Percentiles rank a stretch among this genome's conserved stretches.
Evolutionary conservation across 352 stramenopile species (phyloP).

Genomic region (Phytophthora rubi): DNA sequence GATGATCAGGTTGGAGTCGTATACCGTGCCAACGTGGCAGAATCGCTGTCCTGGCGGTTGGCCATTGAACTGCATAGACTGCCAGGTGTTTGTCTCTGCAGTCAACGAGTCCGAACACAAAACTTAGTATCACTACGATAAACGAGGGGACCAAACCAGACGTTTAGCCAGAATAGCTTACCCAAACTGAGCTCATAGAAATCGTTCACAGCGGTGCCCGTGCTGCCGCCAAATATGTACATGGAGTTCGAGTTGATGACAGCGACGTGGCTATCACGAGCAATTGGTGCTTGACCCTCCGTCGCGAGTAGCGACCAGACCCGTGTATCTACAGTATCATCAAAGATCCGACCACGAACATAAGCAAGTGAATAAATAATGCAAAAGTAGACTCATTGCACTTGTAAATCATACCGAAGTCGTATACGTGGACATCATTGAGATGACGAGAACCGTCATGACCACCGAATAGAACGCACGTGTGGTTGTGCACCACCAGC

Average conservation of each 20-base stretch:
- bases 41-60: conserved; percentile 93
- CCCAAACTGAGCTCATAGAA: conserved; percentile 95
- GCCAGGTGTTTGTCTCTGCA: conserved; percentile 72
- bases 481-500: conserved; percentile 93
- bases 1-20: conserved; percentile 94
- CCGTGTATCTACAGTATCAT: conserved; percentile 48
- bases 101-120: background rate
- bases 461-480: conserved; percentile 96
- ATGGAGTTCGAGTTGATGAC: conserved; percentile 94
- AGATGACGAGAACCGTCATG: conserved; percentile 98
- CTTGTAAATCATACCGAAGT: conserved; percentile 82
- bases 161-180: conserved; percentile 20
- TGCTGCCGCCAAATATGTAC: conserved; percentile 97
- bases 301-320: conserved; percentile 92
- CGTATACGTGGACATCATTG: conserved; percentile 97
- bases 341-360: conserved; percentile 2
- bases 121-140: background rate
- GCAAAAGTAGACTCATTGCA: background rate
- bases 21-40: conserved; percentile 95
- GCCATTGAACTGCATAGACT: conserved; percentile 78
- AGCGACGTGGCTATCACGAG: conserved; percentile 96
- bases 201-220: conserved; percentile 97
- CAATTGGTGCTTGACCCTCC: conserved; percentile 91
- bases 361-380: conserved; percentile 9
- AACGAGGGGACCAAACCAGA: background rate